These are phyloP conservation scores for Chlamydomonas sp. DNA, from an alignment of 139 green algal species.

Conservation along the genomic window DNA sequence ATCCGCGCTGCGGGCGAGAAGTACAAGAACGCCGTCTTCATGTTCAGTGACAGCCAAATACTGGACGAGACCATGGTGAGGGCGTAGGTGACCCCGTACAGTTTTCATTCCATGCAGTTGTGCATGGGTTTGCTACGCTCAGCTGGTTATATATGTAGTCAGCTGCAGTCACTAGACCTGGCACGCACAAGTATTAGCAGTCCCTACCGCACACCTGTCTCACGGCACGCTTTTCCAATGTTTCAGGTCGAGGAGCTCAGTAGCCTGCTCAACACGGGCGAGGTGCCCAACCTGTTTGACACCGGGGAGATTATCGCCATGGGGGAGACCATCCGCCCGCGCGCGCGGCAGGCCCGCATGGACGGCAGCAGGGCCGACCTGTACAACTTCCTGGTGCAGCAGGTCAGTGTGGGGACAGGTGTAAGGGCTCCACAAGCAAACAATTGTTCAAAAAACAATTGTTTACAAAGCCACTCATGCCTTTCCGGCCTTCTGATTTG, in stretches of 20 bases:
- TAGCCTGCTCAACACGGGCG: slow-evolving; percentile 80
- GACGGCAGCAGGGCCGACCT: slow-evolving; percentile 64
- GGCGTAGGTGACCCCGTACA: too few species aligned
- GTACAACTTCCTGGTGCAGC: slow-evolving; percentile 76
- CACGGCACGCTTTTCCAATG: not conserved
- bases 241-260: slow-evolving; percentile 78
- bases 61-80: slow-evolving; percentile 57
- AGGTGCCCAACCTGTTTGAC: slow-evolving; percentile 79
- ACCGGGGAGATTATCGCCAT: slow-evolving; percentile 52
- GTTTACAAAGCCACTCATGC: not conserved
- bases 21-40: slow-evolving; percentile 57
- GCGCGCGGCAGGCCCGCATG: slow-evolving; percentile 61
- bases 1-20: slow-evolving; percentile 71
- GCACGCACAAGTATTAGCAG: too few species aligned
- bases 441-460: not conserved
- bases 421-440: not conserved
- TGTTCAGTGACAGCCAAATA: slow-evolving; percentile 83
- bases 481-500: too few species aligned
- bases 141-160: too few species aligned
- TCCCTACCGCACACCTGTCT: not conserved
- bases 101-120: too few species aligned
- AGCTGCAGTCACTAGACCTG: too few species aligned
- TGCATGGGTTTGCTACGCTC: too few species aligned
- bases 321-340: slow-evolving; percentile 36
- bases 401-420: slow-evolving; percentile 42